These are phyloP conservation scores for Corylus avellana DNA, from an alignment of 306 rosid genomes.

Conservation along the genomic window DNA sequence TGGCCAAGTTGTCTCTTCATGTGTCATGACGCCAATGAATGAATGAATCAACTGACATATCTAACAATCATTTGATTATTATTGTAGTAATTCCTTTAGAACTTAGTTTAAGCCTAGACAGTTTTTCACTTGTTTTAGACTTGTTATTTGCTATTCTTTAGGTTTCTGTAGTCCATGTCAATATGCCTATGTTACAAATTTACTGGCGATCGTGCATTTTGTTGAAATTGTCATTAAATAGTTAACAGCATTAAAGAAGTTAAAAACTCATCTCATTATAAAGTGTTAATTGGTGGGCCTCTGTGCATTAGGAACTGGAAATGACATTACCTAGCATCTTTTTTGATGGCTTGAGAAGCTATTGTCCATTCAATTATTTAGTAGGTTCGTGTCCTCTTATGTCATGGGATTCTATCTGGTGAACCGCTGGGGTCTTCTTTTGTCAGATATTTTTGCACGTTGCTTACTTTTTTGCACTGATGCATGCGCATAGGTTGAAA, in stretches of 20 bases:
- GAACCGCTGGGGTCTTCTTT: background rate
- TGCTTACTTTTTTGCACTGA: conserved; percentile 19
- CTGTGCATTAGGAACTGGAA: background rate
- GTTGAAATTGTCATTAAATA: background rate
- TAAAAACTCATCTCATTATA: background rate
- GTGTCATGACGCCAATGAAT: background rate
- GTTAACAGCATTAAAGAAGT: background rate
- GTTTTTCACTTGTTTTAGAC: background rate
- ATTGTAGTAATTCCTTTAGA: background rate
- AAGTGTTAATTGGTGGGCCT: background rate
- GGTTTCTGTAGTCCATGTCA: background rate
- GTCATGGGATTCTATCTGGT: background rate
- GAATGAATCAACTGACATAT: background rate
- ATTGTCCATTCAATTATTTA: background rate
- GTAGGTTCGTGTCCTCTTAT: background rate
- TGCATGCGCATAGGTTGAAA: conserved; percentile 74
- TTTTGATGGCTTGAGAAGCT: background rate
- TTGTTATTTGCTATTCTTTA: background rate
- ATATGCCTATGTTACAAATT: background rate
- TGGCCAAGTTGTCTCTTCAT: background rate
- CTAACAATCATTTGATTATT: background rate
- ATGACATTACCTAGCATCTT: background rate
- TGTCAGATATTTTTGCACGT: background rate
- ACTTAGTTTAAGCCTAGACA: background rate
- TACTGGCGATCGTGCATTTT: background rate